Evolutionary conservation across 2,329 filamentous ascomycete genomes (phyloP).

Genomic region (Daldinia sp.): DNA sequence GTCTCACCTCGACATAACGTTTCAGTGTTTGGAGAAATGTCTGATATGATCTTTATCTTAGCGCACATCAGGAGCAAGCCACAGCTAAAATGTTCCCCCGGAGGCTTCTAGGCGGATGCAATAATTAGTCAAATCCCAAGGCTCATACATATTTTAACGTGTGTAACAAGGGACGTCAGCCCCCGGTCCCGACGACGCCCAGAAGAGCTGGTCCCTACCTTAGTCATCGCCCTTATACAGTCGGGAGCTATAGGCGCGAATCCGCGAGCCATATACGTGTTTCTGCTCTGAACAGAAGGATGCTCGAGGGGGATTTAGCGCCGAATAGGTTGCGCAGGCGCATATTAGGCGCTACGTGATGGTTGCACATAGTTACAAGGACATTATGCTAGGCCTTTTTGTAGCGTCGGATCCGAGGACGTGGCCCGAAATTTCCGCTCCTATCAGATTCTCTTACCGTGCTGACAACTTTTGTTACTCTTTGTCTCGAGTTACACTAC

Average conservation of each 20-base stretch:
- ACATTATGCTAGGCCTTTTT: neutral
- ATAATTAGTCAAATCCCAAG: constrained; percentile 10
- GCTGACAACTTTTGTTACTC: neutral
- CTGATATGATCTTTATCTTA: neutral
- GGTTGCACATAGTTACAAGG: constrained; percentile 18
- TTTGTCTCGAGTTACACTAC: neutral
- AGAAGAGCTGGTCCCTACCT: constrained; percentile 5
- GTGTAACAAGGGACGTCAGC: constrained; percentile 30
- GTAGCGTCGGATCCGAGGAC: constrained; percentile 1
- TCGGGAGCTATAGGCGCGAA: constrained; percentile 32
- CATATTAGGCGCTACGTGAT: constrained; percentile 27
- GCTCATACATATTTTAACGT: neutral
- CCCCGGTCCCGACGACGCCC: constrained; percentile 33
- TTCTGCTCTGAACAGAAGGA: constrained; percentile 19
- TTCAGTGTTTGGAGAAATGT: neutral
- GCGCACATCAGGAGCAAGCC: constrained; percentile 28
- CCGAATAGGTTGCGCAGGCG: constrained; percentile 26
- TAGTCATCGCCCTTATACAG: neutral
- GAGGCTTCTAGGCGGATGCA: constrained; percentile 21
- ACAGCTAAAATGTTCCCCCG: constrained; percentile 25
- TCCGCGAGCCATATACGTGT: constrained; percentile 18
- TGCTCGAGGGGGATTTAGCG: constrained; percentile 32
- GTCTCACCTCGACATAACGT: neutral
- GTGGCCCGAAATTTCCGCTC: neutral
- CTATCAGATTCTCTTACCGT: neutral